Evolutionary conservation across 2,329 filamentous ascomycete species (phyloP).

Genomic region (Alternaria triticina): DNA sequence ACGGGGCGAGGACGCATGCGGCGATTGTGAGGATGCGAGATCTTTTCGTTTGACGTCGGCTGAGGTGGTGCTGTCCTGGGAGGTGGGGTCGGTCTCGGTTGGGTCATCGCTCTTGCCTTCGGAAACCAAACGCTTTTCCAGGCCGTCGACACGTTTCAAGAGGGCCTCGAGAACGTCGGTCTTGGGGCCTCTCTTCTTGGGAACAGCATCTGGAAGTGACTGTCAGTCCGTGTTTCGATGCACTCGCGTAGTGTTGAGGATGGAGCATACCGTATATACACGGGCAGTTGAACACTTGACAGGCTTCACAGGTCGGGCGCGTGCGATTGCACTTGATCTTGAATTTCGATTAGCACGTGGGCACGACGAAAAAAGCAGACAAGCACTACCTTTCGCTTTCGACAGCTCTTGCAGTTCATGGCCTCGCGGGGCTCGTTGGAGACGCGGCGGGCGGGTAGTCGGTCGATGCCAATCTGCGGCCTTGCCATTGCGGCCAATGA

Average conservation of each 20-base stretch:
- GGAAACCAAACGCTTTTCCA: slow-evolving; percentile 77
- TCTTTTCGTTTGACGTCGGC: slow-evolving; percentile 29
- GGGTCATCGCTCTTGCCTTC: slow-evolving; percentile 55
- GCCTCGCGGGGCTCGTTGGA: slow-evolving; percentile 81
- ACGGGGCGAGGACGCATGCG: slow-evolving; percentile 35
- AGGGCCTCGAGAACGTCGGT: slow-evolving; percentile 87
- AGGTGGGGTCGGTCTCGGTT: slow-evolving; percentile 32
- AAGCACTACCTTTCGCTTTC: slow-evolving; percentile 78
- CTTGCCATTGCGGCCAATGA: slow-evolving; percentile 65
- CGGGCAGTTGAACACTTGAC: slow-evolving; percentile 85
- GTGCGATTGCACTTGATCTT: slow-evolving; percentile 93
- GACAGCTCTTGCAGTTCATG: slow-evolving; percentile 96
- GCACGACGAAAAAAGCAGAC: slow-evolving; percentile 9
- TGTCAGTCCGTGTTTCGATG: slow-evolving; percentile 20
- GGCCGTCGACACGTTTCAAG: slow-evolving; percentile 81
- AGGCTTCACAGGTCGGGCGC: slow-evolving; percentile 84
- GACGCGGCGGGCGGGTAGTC: slow-evolving; percentile 72
- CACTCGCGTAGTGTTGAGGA: slow-evolving; percentile 5
- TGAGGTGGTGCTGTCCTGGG: slow-evolving; percentile 13
- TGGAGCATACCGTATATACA: slow-evolving; percentile 77
- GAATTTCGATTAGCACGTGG: slow-evolving; percentile 18
- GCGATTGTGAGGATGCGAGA: slow-evolving; percentile 23
- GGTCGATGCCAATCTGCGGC: slow-evolving; percentile 81
- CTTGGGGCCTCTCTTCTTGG: slow-evolving; percentile 89
- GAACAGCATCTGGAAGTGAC: slow-evolving; percentile 72